Conservation (phyloP, 148 eudicot species). For the Diospyros kaki region DNA sequence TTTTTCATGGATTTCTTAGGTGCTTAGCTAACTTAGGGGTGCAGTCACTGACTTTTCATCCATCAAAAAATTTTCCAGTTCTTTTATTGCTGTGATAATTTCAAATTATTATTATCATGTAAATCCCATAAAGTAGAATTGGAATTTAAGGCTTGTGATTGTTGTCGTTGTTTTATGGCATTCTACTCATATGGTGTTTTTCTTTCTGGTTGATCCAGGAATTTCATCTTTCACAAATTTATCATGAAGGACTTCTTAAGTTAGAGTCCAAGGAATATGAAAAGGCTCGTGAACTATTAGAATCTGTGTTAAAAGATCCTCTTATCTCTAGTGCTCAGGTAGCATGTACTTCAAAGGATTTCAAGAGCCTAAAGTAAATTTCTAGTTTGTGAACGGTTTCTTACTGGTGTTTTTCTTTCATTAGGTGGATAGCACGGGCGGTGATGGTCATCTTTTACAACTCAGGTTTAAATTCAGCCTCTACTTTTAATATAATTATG, state of each 20-base stretch:
- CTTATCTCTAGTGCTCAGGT: constrained; percentile 76
- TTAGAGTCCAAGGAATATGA: constrained; percentile 81
- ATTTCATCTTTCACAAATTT: constrained; percentile 89
- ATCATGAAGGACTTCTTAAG: constrained; percentile 89
- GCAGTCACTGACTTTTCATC: neutral
- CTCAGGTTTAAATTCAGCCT: constrained; percentile 52
- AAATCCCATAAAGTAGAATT: neutral
- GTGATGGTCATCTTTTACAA: constrained; percentile 89
- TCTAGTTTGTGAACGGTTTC: constrained; percentile 1
- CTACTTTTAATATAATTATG: neutral
- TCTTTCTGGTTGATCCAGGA: constrained; percentile 45
- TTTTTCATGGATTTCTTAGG: neutral
- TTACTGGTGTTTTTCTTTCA: constrained; percentile 16
- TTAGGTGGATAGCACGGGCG: constrained; percentile 65
- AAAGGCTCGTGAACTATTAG: constrained; percentile 79
- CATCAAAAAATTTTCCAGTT: neutral
- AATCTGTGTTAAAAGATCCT: constrained; percentile 82
- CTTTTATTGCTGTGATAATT: neutral
- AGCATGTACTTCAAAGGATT: constrained; percentile 8
- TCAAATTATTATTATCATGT: neutral
- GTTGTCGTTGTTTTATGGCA: too few species aligned
- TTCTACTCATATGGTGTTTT: neutral
- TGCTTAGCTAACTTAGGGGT: neutral
- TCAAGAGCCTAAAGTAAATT: neutral
- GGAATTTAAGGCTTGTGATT: too few species aligned